phyloP scores from a whole-genome alignment of 1,139 yeast species.

The Trichomonascaceae sp. region DNA sequence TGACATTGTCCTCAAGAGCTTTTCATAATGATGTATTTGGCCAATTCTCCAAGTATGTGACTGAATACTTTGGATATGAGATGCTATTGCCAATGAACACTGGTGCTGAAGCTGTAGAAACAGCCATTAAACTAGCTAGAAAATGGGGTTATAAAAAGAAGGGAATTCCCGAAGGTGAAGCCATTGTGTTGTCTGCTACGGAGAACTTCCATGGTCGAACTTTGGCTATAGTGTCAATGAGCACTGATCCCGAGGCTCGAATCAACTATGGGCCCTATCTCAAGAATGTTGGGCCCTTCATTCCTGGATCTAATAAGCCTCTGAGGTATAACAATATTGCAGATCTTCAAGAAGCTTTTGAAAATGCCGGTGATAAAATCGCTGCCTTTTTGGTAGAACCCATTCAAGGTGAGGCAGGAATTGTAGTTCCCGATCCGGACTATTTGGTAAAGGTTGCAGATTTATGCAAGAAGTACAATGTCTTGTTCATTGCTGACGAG shows the following conservation, averaged over 20 bases:
- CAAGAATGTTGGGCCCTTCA: constrained; percentile 72
- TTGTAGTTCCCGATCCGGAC: constrained; percentile 84
- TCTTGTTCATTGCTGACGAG: constrained; percentile 88
- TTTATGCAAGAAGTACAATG: constrained; percentile 78
- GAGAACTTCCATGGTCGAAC: constrained; percentile 97
- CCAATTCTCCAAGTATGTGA: constrained; percentile 76
- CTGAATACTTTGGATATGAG: constrained; percentile 86
- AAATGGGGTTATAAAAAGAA: constrained; percentile 94
- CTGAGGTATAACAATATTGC: constrained; percentile 47
- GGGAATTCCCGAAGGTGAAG: constrained; percentile 76
- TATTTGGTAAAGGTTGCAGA: constrained; percentile 68
- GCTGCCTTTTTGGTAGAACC: constrained; percentile 94
- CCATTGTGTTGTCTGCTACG: constrained; percentile 79
- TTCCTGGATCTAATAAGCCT: constrained; percentile 48
- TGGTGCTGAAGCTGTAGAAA: constrained; percentile 98
- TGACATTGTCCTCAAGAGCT: constrained; percentile 88
- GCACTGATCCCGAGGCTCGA: constrained; percentile 92
- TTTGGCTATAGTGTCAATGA: constrained; percentile 90
- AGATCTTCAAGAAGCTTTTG: constrained; percentile 79
- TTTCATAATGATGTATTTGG: constrained; percentile 89
- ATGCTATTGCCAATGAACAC: constrained; percentile 97
- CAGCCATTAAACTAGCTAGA: constrained; percentile 89
- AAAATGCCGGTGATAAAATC: constrained; percentile 79
- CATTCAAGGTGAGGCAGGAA: constrained; percentile 98
- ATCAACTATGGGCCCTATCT: constrained; percentile 87